phyloP scores from a whole-genome alignment of 305 asterid species.

The Fraxinus paxiana region DNA sequence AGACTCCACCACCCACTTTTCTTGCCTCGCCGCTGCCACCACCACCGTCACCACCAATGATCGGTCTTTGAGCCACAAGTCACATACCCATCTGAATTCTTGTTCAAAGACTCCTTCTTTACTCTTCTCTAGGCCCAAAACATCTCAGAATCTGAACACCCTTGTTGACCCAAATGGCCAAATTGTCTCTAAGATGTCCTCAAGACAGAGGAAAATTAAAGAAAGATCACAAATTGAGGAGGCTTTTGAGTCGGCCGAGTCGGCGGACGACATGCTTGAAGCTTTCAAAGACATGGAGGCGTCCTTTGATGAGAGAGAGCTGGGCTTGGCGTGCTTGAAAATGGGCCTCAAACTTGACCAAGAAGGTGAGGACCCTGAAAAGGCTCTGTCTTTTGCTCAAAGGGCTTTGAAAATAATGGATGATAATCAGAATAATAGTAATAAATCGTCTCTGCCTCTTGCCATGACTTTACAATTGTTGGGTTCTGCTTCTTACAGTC shows the following conservation, averaged over 20 bases:
- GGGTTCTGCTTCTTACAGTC: constrained; percentile 65
- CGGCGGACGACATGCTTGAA: constrained; percentile 66
- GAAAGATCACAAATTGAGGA: constrained; percentile 68
- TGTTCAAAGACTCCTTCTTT: constrained; percentile 34
- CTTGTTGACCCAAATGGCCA: constrained; percentile 37
- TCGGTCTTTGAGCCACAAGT: constrained; percentile 18
- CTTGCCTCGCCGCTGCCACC: constrained; percentile 3
- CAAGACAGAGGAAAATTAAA: constrained; percentile 66
- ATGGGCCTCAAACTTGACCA: constrained; percentile 80
- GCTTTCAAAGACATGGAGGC: constrained; percentile 68
- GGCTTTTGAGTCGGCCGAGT: constrained; percentile 72
- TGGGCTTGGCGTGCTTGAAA: constrained; percentile 77
- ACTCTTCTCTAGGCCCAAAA: constrained; percentile 28
- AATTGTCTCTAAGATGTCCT: constrained; percentile 40
- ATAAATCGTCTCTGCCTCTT: constrained; percentile 56
- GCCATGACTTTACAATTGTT: constrained; percentile 84
- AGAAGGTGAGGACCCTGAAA: constrained; percentile 70
- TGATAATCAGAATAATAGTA: constrained; percentile 32
- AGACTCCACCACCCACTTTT: constrained; percentile 22
- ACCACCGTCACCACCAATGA: constrained; percentile 20
- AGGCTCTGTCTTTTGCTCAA: constrained; percentile 54
- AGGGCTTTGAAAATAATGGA: constrained; percentile 67
- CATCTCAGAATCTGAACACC: constrained; percentile 41
- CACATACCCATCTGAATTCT: constrained; percentile 29
- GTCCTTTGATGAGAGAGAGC: constrained; percentile 60